phyloP scores from a whole-genome alignment of 1,139 yeast genomes.

The Sugiyamaella neomexicana region DNA sequence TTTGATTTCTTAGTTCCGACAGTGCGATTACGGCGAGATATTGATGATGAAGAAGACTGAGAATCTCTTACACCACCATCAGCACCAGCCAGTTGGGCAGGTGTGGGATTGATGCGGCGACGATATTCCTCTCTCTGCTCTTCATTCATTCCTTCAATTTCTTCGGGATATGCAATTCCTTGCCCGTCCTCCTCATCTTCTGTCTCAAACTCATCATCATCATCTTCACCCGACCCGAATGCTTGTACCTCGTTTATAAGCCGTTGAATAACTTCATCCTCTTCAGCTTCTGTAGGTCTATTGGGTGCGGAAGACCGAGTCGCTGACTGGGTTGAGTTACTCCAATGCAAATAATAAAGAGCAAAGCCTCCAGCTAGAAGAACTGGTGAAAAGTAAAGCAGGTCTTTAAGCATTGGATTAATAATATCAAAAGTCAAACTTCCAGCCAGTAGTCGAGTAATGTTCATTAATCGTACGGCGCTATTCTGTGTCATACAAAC shows the following conservation, averaged over 20 bases:
- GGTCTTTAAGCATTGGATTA: slow-evolving; percentile 19
- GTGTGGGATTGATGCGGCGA: slow-evolving; percentile 23
- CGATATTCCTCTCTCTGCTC: slow-evolving; percentile 13
- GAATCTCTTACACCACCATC: too few species aligned
- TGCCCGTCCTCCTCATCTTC: slow-evolving; percentile 14
- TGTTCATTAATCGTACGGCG: slow-evolving; percentile 3
- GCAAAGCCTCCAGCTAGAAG: slow-evolving; percentile 9
- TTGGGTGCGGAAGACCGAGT: background rate
- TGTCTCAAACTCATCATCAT: slow-evolving; percentile 15
- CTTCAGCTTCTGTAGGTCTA: slow-evolving; percentile 10
- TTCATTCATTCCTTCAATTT: slow-evolving; percentile 1
- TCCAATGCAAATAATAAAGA: slow-evolving; percentile 1
- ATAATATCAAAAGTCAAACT: too few species aligned
- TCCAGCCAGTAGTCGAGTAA: too few species aligned
- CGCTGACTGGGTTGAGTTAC: background rate
- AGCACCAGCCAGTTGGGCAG: slow-evolving; percentile 20
- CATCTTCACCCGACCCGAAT: background rate
- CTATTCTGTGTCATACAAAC: background rate
- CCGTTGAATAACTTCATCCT: slow-evolving; percentile 9
- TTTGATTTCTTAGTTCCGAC: slow-evolving; percentile 40
- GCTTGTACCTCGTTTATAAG: slow-evolving; percentile 7
- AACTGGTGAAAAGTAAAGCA: slow-evolving; percentile 20
- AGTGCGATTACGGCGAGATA: slow-evolving; percentile 20
- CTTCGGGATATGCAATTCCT: background rate
- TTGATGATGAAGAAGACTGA: slow-evolving; percentile 6